These are phyloP conservation scores for Diaporthe sp. DNA, from an alignment of 2,329 filamentous ascomycete species.

Conservation along the genomic window DNA sequence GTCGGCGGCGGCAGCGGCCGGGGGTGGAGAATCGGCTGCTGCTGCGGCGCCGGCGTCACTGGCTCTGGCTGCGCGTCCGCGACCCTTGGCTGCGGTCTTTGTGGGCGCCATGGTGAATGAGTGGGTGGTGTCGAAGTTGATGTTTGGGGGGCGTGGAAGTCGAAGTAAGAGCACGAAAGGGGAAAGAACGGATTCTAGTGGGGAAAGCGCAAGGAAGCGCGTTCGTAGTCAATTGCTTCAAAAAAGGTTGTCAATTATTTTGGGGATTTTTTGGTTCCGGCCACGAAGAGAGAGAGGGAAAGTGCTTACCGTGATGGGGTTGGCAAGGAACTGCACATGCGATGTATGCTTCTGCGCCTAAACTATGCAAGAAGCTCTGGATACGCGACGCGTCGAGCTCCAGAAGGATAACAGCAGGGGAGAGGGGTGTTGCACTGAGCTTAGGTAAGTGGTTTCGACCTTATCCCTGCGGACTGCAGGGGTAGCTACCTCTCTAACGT, in stretches of 20 bases:
- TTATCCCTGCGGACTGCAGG: neutral
- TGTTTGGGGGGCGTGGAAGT: neutral
- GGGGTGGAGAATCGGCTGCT: neutral
- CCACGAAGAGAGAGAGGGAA: neutral
- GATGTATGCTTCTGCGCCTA: neutral
- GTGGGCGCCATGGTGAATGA: constrained; percentile 32
- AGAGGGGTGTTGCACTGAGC: neutral
- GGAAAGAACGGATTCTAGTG: neutral
- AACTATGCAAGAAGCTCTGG: constrained; percentile 18
- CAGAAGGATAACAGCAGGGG: neutral
- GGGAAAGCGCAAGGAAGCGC: neutral
- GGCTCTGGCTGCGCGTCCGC: constrained; percentile 35
- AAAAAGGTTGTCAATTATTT: neutral
- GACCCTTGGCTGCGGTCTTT: constrained; percentile 34
- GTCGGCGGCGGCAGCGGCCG: neutral
- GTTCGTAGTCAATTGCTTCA: constrained; percentile 17
- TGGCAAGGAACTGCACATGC: neutral
- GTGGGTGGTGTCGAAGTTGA: neutral
- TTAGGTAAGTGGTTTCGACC: neutral
- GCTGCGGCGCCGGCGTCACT: constrained; percentile 23
- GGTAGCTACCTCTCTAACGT: neutral
- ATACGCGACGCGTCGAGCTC: constrained; percentile 23
- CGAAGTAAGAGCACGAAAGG: neutral
- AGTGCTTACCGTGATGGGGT: neutral
- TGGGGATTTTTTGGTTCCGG: neutral